phyloP scores from a whole-genome alignment of 108 stramenopile genomes.

The Cylindrotheca fusiformis region DNA sequence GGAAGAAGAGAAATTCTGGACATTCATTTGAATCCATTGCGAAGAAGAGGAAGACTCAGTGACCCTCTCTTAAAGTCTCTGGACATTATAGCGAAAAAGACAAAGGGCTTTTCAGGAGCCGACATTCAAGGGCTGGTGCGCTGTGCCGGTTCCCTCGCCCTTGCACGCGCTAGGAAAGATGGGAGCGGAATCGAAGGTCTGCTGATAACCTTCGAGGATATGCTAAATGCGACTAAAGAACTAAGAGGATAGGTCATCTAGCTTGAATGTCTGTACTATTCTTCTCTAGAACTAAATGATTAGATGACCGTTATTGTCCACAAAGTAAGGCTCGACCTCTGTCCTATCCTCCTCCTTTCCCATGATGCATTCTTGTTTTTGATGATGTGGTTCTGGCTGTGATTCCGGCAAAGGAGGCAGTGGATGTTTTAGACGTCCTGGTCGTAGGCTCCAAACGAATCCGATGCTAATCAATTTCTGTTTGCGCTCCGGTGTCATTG shows the following conservation, averaged over 20 bases:
- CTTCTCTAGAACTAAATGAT: not conserved
- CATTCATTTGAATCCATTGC: slow-evolving; percentile 65
- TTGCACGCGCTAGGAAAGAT: slow-evolving; percentile 52
- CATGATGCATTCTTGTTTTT: not conserved
- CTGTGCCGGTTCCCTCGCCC: slow-evolving; percentile 77
- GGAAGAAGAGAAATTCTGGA: slow-evolving; percentile 71
- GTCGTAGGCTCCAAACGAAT: not conserved
- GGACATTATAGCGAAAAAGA: slow-evolving; percentile 46
- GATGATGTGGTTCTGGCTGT: not conserved
- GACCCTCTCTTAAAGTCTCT: slow-evolving; percentile 60
- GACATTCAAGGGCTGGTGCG: slow-evolving; percentile 88
- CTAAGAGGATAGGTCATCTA: slow-evolving; percentile 48
- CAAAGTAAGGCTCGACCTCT: not conserved
- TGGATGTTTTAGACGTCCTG: not conserved
- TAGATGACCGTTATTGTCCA: not conserved
- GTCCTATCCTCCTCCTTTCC: not conserved
- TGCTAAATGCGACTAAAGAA: slow-evolving; percentile 53
- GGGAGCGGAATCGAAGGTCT: slow-evolving; percentile 56
- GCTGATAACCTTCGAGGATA: slow-evolving; percentile 64
- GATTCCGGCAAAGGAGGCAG: not conserved
- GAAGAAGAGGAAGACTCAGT: slow-evolving; percentile 54
- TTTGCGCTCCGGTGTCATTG: not conserved
- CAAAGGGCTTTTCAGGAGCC: slow-evolving; percentile 83
- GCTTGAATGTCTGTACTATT: too few species aligned
- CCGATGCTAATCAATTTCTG: not conserved